phyloP scores from a whole-genome alignment of 176 grass and related monocot species.

The Pontederia crassipes region DNA sequence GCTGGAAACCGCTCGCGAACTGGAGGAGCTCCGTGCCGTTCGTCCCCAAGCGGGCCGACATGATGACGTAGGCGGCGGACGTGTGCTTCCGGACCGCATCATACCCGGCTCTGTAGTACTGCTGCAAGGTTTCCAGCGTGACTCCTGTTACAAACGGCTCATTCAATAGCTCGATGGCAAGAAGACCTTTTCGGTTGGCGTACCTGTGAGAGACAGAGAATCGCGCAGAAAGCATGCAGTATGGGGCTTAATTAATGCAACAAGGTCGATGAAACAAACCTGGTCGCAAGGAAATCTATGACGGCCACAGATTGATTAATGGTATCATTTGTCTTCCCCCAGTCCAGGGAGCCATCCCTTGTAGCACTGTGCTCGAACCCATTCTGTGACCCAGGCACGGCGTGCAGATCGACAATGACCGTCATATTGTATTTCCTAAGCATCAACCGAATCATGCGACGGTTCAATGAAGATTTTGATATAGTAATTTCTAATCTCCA shows the following conservation, averaged over 20 bases:
- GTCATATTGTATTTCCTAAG: constrained; percentile 43
- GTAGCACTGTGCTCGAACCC: constrained; percentile 39
- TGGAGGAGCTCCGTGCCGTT: constrained; percentile 29
- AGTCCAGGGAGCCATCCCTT: constrained; percentile 36
- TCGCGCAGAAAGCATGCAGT: too few relatives aligned
- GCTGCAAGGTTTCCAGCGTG: constrained; percentile 27
- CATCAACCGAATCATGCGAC: background rate
- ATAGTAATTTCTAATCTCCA: too few relatives aligned
- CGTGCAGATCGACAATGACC: constrained; percentile 51
- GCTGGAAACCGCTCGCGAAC: constrained; percentile 9
- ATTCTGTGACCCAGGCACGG: constrained; percentile 47
- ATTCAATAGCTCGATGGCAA: constrained; percentile 58
- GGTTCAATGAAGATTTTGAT: too few relatives aligned
- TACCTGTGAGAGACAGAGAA: constrained; percentile 24
- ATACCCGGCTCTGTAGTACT: constrained; percentile 59
- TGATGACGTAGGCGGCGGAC: constrained; percentile 42
- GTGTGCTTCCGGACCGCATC: constrained; percentile 45
- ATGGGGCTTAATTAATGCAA: too few relatives aligned
- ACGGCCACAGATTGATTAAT: constrained; percentile 37
- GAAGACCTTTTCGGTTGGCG: constrained; percentile 23
- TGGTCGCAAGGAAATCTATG: constrained; percentile 47
- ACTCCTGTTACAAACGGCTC: constrained; percentile 39
- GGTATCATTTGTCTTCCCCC: constrained; percentile 35
- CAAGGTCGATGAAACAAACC: constrained; percentile 4
- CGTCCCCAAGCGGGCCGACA: constrained; percentile 38